Base-by-base conservation (phyloP, 2,329 filamentous ascomycete species). In the Pezicula radicicola region DNA sequence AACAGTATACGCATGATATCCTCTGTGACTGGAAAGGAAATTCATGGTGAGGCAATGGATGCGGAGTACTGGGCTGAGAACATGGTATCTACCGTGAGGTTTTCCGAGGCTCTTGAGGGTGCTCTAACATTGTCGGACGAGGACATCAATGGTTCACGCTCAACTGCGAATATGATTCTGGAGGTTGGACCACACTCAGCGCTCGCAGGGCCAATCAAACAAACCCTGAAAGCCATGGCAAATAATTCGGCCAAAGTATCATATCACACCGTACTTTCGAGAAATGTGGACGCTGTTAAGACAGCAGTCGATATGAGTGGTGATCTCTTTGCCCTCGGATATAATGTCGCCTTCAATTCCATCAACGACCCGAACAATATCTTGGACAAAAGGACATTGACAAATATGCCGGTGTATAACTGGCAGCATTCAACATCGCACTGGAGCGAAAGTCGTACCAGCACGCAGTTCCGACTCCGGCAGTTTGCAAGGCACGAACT, bases 401-500 rank as follows among this genome's bases (percentile, higher is more conserved):
- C 28, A 15, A 21, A 47, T 16, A 10, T 47, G n/a, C 45, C 45
- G 8, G 8, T 16, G 16, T 47, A 47, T 25, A 15, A 30, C 9
- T 47, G 45, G 45, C 30, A 47, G 7, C 45, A 25, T 13, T 10
- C n/a, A 3, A 30, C 16, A 13, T 36, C 28, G 5, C 35, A 36
- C 35, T 47, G 45, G 45, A 36, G 19, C n/a, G 28, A 47, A 37
- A 18, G 28, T 18, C 28, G 45, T 36, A n/a, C 35, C 6, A 47
- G 45, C 15, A 10, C 8, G 4, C 28, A 59, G 16, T 48, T 54
- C 15, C 50, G 43, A 15, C 46, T 46, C 3, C 69, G 75, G 12
- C 64, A 70, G 27, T 70, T 70, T 48, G 70, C 72, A 2, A 69
- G 76, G 15, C 72, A 75, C 39, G 77, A 81, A 49, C 69, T 80